Conservation (phyloP, 2,329 filamentous ascomycete genomes). For the Paracoccidioides lutzii region DNA sequence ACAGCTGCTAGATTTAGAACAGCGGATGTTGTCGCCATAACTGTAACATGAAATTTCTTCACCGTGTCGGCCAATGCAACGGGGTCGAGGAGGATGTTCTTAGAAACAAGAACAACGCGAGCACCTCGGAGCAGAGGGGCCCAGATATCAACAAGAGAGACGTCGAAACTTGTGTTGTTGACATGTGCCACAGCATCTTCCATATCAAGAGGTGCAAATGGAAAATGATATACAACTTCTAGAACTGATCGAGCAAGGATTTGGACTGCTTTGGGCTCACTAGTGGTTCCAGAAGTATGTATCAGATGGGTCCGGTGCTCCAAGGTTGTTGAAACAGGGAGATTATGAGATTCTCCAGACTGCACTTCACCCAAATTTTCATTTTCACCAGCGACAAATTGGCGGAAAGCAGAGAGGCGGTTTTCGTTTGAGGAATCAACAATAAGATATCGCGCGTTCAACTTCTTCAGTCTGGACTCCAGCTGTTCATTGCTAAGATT, state of each 20-base stretch:
- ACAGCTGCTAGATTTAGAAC: constrained; percentile 11
- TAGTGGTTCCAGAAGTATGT: constrained; percentile 6
- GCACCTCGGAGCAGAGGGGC: constrained; percentile 12
- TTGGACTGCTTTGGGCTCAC: constrained; percentile 12
- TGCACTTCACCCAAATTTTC: background rate
- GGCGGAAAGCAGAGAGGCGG: background rate
- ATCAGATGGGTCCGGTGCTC: constrained; percentile 6
- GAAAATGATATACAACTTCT: constrained; percentile 13
- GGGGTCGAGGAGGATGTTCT: constrained; percentile 8
- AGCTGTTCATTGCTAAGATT: constrained; percentile 13
- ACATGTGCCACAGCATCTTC: constrained; percentile 12
- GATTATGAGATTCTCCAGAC: background rate
- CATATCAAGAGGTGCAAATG: constrained; percentile 9
- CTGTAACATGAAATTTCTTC: constrained; percentile 5
- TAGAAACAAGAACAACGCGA: constrained; percentile 9
- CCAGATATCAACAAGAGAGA: constrained; percentile 18
- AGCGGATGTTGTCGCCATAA: constrained; percentile 11
- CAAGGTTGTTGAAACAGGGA: constrained; percentile 3
- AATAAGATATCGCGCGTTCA: constrained; percentile 8
- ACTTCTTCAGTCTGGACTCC: constrained; percentile 5
- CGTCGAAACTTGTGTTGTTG: constrained; percentile 17
- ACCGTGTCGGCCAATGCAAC: constrained; percentile 5
- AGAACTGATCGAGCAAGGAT: constrained; percentile 12
- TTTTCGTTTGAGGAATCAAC: constrained; percentile 4
- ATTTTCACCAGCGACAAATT: background rate